A percentile compares a stretch with the other conserved stretches of the same genome.
These are phyloP conservation scores for Opeltia flavorubescens DNA, from an alignment of 495 filamentous ascomycete species.

Conservation along the genomic window DNA sequence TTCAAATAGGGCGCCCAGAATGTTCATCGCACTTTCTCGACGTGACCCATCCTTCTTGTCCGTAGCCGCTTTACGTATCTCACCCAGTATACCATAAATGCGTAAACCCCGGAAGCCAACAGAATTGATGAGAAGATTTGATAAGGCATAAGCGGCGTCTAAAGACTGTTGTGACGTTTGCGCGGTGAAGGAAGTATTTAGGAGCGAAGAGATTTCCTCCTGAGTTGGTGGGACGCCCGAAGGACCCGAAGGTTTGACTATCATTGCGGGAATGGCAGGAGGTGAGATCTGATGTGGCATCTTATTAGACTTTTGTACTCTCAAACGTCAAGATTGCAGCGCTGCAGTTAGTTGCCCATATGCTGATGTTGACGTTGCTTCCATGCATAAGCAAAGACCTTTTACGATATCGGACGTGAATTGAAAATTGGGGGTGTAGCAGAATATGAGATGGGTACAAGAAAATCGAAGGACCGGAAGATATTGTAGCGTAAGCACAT, in stretches of 20 bases:
- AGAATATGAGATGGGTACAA: no score
- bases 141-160: constrained; percentile 71
- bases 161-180: constrained; percentile 76
- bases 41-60: constrained; percentile 87
- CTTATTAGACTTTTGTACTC: constrained; percentile 9
- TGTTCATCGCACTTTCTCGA: constrained; percentile 88
- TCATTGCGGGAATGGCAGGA: constrained; percentile 42
- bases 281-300: constrained; percentile 57
- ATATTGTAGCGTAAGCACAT: no score
- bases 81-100: constrained; percentile 53
- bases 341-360: no score
- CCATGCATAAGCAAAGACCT: no score
- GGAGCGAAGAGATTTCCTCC: constrained; percentile 57
- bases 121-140: constrained; percentile 62
- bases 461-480: no score
- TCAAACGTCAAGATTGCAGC: neutral
- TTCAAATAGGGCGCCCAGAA: constrained; percentile 86
- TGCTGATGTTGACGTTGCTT: no score
- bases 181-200: constrained; percentile 63
- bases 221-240: constrained; percentile 45
- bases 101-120: constrained; percentile 63
- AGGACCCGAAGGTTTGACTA: constrained; percentile 41
- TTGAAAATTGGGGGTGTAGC: neutral
- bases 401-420: no score
- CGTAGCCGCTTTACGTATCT: constrained; percentile 69